These are phyloP conservation scores for Physaria fendleri DNA, from an alignment of 345 rosid genomes.

Conservation along the genomic window DNA sequence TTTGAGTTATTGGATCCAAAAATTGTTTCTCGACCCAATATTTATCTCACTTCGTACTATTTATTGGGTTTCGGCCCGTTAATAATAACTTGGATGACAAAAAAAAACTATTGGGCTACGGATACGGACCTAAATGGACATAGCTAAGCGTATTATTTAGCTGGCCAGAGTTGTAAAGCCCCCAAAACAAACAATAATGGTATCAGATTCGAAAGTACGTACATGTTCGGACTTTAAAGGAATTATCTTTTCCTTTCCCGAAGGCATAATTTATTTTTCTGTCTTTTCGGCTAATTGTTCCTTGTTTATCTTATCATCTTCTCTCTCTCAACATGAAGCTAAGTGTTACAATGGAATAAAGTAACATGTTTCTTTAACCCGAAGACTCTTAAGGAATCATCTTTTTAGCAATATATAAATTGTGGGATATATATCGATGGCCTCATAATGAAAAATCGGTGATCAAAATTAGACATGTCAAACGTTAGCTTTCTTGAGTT, in stretches of 20 bases:
- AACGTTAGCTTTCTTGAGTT: constrained; percentile 56
- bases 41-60: too few relatives aligned
- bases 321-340: neutral
- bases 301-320: neutral
- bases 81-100: too few relatives aligned
- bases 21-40: too few relatives aligned
- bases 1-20: too few relatives aligned
- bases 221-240: neutral
- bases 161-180: neutral
- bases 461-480: constrained; percentile 33
- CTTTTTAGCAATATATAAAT: constrained; percentile 2
- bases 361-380: constrained; percentile 9
- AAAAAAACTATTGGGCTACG: too few relatives aligned
- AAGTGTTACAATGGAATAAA: constrained; percentile 23
- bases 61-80: too few relatives aligned
- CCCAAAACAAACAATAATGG: constrained; percentile 1
- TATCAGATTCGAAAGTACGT: neutral
- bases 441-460: neutral
- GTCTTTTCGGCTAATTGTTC: neutral
- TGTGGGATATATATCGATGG: neutral
- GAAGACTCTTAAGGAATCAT: constrained; percentile 12
- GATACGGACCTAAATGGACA: neutral
- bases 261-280: too few relatives aligned
- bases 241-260: neutral
- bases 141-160: too few relatives aligned